Conservation (phyloP, 805 yeast species). For the Candida caryicola region DNA sequence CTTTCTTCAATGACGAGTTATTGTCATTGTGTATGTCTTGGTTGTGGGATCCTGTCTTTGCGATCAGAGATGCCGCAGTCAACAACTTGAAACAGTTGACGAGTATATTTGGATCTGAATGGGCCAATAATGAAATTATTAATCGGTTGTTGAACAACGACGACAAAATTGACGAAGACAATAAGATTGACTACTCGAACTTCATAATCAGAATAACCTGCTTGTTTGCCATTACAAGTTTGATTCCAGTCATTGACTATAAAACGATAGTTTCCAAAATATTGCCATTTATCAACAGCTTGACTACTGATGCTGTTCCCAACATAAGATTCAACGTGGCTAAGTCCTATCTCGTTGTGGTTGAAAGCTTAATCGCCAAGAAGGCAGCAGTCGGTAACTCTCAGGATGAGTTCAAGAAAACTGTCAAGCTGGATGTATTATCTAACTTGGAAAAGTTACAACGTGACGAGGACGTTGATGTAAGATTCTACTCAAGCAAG, state of each 20-base stretch:
- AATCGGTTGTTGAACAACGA: constrained; percentile 57
- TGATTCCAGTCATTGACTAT: constrained; percentile 66
- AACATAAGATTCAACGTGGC: constrained; percentile 95
- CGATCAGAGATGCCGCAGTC: constrained; percentile 96
- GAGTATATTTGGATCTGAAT: constrained; percentile 82
- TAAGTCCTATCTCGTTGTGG: constrained; percentile 65
- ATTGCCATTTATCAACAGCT: constrained; percentile 73
- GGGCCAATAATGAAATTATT: constrained; percentile 87
- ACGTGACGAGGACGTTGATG: constrained; percentile 82
- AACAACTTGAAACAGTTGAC: constrained; percentile 75
- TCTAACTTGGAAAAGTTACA: constrained; percentile 64
- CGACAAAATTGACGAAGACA: constrained; percentile 24
- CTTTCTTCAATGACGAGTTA: constrained; percentile 88
- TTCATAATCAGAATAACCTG: constrained; percentile 92
- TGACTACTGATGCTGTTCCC: constrained; percentile 82
- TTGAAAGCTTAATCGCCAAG: constrained; percentile 44
- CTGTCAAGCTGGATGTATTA: constrained; percentile 46
- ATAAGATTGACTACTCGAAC: constrained; percentile 55
- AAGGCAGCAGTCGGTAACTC: constrained; percentile 10
- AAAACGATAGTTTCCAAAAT: constrained; percentile 59
- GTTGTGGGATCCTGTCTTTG: constrained; percentile 97
- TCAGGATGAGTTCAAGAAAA: constrained; percentile 21
- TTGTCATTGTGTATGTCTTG: constrained; percentile 92
- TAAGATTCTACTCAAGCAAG: constrained; percentile 76
- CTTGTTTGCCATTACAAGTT: constrained; percentile 78